Evolutionary conservation across 371 early-diverging fungal species (phyloP).

Genomic region (Umbelopsis sp.): DNA sequence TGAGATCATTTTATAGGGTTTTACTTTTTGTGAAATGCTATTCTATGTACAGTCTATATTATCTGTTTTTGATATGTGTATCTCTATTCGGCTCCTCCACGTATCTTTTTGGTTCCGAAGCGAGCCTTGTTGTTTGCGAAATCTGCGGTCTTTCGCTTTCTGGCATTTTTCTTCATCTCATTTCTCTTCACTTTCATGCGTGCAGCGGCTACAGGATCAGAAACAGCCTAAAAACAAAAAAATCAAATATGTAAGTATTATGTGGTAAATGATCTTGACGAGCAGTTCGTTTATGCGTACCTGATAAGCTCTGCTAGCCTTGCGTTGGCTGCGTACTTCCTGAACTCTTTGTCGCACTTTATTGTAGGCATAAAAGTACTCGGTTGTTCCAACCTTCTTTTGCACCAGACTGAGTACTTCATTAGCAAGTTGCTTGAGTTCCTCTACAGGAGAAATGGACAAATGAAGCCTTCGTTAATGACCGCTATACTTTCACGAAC

Average conservation of each 20-base stretch:
- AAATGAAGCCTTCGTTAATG: background rate
- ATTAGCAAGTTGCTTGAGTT: slow-evolving; percentile 74
- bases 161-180: slow-evolving; percentile 62
- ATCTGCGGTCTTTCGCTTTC: slow-evolving; percentile 64
- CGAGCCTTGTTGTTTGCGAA: slow-evolving; percentile 48
- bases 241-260: slow-evolving; percentile 1
- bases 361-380: slow-evolving; percentile 74
- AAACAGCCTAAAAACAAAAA: slow-evolving; percentile 50
- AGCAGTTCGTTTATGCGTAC: slow-evolving; percentile 26
- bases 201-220: slow-evolving; percentile 71
- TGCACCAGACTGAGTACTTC: slow-evolving; percentile 84
- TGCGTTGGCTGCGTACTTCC: slow-evolving; percentile 67
- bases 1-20: background rate
- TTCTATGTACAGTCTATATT: slow-evolving; percentile 17
- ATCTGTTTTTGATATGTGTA: background rate
- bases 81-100: slow-evolving; percentile 17
- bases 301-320: slow-evolving; percentile 66
- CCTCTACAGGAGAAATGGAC: slow-evolving; percentile 46
- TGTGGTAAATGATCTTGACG: too few relatives aligned
- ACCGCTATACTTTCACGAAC: background rate
- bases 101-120: slow-evolving; percentile 41
- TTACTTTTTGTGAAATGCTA: background rate
- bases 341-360: slow-evolving; percentile 68
- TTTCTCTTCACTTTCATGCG: slow-evolving; percentile 67
- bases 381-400: slow-evolving; percentile 76